These are phyloP conservation scores for Eucommia ulmoides DNA, from an alignment of 257 asterid species.

Conservation along the genomic window DNA sequence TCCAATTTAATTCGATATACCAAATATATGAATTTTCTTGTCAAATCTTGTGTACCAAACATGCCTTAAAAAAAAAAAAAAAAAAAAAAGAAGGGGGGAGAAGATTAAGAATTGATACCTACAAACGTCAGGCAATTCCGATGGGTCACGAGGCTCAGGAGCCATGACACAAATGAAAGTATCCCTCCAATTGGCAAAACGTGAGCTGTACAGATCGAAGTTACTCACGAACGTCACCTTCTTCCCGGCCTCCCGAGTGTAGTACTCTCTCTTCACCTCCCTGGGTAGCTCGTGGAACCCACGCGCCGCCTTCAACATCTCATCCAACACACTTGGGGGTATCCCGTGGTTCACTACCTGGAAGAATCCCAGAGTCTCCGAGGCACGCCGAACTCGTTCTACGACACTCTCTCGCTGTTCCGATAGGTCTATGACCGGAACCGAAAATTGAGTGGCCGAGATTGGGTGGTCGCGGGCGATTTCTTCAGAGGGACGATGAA, in stretches of 20 bases:
- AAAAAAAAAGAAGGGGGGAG: not conserved
- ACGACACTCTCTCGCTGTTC: not conserved
- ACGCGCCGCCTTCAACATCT: slow-evolving; percentile 6
- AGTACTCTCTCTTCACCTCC: slow-evolving; percentile 10
- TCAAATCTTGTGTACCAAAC: not conserved
- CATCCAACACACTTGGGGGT: slow-evolving; percentile 2
- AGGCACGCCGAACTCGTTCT: slow-evolving; percentile 7
- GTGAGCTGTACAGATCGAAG: slow-evolving; percentile 8
- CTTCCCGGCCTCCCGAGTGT: slow-evolving; percentile 2
- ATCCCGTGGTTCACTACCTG: slow-evolving; percentile 15
- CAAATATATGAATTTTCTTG: no score
- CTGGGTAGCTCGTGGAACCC: slow-evolving; percentile 9
- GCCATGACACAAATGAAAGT: slow-evolving; percentile 5
- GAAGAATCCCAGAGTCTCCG: slow-evolving; percentile 13
- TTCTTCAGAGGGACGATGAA: slow-evolving; percentile 2
- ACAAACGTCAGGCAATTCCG: slow-evolving; percentile 12
- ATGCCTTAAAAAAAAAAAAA: not conserved
- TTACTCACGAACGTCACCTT: slow-evolving; percentile 4
- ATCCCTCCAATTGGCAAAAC: slow-evolving; percentile 13
- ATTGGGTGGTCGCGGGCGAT: not conserved
- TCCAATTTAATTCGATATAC: not conserved
- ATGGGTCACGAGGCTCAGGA: slow-evolving; percentile 13
- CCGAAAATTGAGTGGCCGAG: not conserved
- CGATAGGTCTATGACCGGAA: slow-evolving; percentile 12
- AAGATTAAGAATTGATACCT: slow-evolving; percentile 2